A percentile compares a stretch with the other conserved stretches of the same genome.
Evolutionary conservation across 805 yeast species (phyloP).

Genomic region (Saccharomycodes ludwigii): DNA sequence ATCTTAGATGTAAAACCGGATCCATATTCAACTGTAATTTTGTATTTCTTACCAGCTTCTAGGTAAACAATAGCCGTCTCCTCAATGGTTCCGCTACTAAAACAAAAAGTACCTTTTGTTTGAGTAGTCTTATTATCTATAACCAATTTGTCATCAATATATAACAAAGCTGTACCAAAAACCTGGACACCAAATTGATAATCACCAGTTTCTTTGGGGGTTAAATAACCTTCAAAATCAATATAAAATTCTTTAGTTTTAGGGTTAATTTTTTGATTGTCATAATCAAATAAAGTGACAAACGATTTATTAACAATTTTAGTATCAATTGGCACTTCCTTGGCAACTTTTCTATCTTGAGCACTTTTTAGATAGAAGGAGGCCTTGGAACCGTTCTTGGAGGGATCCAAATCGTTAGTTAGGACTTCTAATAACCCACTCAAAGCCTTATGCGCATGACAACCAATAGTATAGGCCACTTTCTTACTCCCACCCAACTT

Average conservation of each 20-base stretch:
- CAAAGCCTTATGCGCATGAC: constrained; percentile 23
- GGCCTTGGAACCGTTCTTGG: constrained; percentile 16
- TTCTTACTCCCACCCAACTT: constrained; percentile 16
- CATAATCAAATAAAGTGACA: constrained; percentile 21
- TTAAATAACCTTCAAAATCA: constrained; percentile 31
- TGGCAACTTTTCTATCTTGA: constrained; percentile 3
- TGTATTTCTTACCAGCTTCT: constrained; percentile 33
- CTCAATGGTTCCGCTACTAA: constrained; percentile 44
- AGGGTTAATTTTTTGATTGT: constrained; percentile 12
- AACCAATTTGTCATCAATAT: constrained; percentile 37
- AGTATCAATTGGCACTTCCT: constrained; percentile 20
- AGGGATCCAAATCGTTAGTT: constrained; percentile 8
- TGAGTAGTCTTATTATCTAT: constrained; percentile 47
- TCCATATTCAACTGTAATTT: constrained; percentile 38
- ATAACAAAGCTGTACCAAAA: constrained; percentile 44
- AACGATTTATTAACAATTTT: constrained; percentile 11
- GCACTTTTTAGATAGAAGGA: constrained; percentile 17
- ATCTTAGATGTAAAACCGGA: constrained; percentile 29
- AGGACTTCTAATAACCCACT: constrained; percentile 22
- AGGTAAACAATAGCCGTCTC: constrained; percentile 28
- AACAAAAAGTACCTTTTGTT: constrained; percentile 35
- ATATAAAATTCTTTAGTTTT: constrained; percentile 26
- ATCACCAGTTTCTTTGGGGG: constrained; percentile 34
- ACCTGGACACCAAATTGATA: constrained; percentile 42
- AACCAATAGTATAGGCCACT: constrained; percentile 25